Evolutionary conservation across 345 rosid genomes (phyloP).

Genomic region (Ceriops zippeliana): DNA sequence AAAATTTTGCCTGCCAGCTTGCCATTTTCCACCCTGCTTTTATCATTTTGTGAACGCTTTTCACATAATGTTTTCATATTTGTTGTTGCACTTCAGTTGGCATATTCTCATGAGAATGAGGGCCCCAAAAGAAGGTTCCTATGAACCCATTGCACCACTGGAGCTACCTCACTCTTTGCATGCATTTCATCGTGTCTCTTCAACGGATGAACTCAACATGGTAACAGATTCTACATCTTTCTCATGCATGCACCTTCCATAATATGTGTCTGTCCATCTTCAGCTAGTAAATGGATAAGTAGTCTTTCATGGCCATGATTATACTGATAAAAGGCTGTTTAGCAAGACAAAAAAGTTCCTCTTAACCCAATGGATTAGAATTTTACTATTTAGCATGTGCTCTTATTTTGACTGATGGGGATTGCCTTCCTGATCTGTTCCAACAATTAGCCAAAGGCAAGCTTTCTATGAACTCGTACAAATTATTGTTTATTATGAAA

Average conservation of each 20-base stretch:
- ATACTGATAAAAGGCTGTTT: background rate
- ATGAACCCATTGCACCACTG: conserved; percentile 87
- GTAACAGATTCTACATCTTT: conserved; percentile 28
- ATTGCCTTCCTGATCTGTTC: background rate
- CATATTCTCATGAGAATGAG: conserved; percentile 93
- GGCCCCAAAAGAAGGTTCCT: conserved; percentile 58
- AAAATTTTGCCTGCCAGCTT: background rate
- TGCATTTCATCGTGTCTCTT: conserved; percentile 74
- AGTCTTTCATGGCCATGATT: background rate
- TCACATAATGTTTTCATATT: background rate
- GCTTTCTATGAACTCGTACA: background rate
- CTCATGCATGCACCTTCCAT: background rate
- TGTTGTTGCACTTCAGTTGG: conserved; percentile 50
- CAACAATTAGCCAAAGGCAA: background rate
- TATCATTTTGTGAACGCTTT: background rate
- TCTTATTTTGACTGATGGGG: background rate
- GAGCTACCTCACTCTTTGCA: conserved; percentile 94
- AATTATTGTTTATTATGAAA: background rate
- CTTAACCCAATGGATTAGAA: background rate
- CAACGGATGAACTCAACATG: conserved; percentile 60
- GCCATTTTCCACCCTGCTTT: background rate
- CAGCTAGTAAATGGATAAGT: background rate
- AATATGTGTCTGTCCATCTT: conserved; percentile 1
- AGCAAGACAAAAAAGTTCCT: background rate
- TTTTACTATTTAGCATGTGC: background rate